Conservation (phyloP, 2,329 filamentous ascomycete species). For the Cladosporium colombiae region DNA sequence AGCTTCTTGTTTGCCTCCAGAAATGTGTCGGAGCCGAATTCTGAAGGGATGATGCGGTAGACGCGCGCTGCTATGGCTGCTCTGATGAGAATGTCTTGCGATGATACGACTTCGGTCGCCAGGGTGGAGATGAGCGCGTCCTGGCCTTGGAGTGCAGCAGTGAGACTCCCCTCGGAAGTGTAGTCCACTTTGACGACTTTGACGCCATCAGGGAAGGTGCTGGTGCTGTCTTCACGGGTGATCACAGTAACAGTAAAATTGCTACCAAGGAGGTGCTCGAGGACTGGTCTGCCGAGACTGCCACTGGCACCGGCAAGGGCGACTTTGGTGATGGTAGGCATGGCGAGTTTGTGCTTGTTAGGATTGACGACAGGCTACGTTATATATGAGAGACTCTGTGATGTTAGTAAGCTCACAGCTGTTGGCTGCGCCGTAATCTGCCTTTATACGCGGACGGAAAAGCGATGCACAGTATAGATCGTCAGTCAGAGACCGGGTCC, state of each 20-base stretch:
- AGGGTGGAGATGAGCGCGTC: conserved; percentile 43
- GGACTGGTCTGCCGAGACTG: conserved; percentile 45
- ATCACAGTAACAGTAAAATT: conserved; percentile 40
- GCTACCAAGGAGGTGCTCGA: conserved; percentile 44
- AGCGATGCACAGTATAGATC: neutral
- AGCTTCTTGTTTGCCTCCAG: conserved; percentile 31
- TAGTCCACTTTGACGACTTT: conserved; percentile 36
- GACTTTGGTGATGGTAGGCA: conserved; percentile 25
- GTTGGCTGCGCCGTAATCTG: neutral
- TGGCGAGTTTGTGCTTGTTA: neutral
- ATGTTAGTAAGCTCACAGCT: neutral
- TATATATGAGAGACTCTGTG: neutral
- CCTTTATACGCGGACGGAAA: neutral
- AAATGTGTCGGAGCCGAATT: conserved; percentile 44
- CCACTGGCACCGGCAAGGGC: conserved; percentile 40
- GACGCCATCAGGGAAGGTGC: conserved; percentile 32
- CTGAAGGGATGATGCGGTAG: conserved; percentile 44
- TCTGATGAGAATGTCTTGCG: conserved; percentile 40
- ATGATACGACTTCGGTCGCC: conserved; percentile 29
- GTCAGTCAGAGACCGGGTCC: neutral
- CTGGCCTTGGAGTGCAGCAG: conserved; percentile 37
- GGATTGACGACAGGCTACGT: neutral
- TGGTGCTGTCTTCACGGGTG: conserved; percentile 31
- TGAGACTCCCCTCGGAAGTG: conserved; percentile 36
- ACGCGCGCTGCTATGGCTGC: conserved; percentile 44